Base-by-base conservation (phyloP, 129 eudicot species). In the Lactuca sativa region DNA sequence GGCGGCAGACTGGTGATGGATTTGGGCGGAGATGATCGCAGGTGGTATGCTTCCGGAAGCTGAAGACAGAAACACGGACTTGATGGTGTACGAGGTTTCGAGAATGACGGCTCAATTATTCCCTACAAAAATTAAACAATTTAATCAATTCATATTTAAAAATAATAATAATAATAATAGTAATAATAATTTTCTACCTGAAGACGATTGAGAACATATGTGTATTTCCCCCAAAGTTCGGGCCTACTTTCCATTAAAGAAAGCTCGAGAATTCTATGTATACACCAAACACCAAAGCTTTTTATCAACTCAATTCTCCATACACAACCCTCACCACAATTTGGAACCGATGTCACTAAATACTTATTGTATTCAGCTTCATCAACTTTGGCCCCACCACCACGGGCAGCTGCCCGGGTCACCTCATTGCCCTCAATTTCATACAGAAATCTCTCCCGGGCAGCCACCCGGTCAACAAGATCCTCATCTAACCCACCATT, bases 221-320 rank as follows among this genome's bases (percentile, higher is more conserved):
- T 93, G 66, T 93, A 93, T 75, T 87, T 89, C 25, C 98, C 98
- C 97, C 98, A 93, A 9, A 93, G 84, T 77, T 93, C 97, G 18
- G 98, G 98, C 82, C 98, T 76, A 69, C 98, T 93, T 85, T 93
- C 97, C 93, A 93, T 82, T 38, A 87, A 95, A 9, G 95, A 89
- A 67, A 93, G 98, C 81, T 89, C 97, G 11, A 93, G 88, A 69
- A 93, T 74, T 73, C 98, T 80, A 31, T 77, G 98, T 56, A 93
- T 90, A 75, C 97, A 85, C 96, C 96, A 90, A 38, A 93, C 97
- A 5, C 98, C 98, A 33, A 89, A 93, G 85, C 98, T 93, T 74
- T 83, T 68, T 9, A 93, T 71, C 59, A 93, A 80, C 68, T 93
- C 97, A 5, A 71, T 61, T 71, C 83, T 82, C 88, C 90, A 93